Evolutionary conservation across 345 rosid genomes (phyloP).

Genomic region (Kernera saxatilis): DNA sequence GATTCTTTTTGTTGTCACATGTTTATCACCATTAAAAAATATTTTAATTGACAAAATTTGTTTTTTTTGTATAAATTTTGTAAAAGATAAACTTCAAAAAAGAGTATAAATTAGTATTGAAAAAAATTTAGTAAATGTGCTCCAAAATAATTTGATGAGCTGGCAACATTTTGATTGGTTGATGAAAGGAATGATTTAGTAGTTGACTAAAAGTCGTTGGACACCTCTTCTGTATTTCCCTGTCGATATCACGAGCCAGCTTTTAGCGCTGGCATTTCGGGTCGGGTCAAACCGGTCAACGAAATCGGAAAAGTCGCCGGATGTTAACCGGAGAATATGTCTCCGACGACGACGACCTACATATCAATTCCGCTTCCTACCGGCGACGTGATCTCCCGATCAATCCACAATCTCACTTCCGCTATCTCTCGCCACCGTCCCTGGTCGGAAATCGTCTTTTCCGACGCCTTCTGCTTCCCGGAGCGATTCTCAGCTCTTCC

Average conservation of each 20-base stretch:
- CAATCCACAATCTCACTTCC: conserved; percentile 40
- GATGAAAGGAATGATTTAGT: neutral
- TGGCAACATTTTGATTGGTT: conserved; percentile 4
- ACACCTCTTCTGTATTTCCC: neutral
- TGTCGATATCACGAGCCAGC: neutral
- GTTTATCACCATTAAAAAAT: too few relatives aligned
- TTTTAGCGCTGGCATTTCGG: neutral
- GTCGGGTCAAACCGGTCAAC: conserved; percentile 26
- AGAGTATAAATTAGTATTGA: too few relatives aligned
- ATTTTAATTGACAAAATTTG: too few relatives aligned
- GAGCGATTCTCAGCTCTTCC: conserved; percentile 19
- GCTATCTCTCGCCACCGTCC: conserved; percentile 45
- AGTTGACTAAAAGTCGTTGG: conserved; percentile 20
- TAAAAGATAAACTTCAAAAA: too few relatives aligned
- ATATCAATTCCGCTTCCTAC: conserved; percentile 49
- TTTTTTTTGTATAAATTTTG: too few relatives aligned
- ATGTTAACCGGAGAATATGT: neutral
- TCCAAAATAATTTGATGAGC: neutral
- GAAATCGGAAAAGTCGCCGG: neutral
- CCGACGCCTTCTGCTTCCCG: conserved; percentile 27
- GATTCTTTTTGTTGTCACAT: too few relatives aligned
- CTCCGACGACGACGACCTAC: conserved; percentile 32
- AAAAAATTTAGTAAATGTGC: too few relatives aligned
- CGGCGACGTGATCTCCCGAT: conserved; percentile 43
- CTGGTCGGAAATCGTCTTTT: conserved; percentile 45